A percentile compares a stretch with the other conserved stretches of the same genome.
phyloP scores from a whole-genome alignment of 2,329 filamentous ascomycete species.

The Colletotrichum cordylinicola region DNA sequence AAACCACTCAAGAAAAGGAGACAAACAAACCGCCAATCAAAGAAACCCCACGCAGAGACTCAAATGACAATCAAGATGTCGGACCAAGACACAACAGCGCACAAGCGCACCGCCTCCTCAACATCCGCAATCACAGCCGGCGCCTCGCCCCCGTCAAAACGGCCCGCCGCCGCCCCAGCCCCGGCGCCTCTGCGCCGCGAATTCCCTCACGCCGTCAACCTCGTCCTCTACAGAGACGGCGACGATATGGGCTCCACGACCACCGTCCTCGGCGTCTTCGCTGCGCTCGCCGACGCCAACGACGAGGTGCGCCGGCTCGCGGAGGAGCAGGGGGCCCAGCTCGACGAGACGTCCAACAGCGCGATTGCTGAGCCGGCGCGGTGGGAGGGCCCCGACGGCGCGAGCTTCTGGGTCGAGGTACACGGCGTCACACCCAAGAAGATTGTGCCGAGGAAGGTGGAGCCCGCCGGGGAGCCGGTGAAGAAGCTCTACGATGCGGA shows the following conservation, averaged over 20 bases:
- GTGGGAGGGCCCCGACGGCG: slow-evolving; percentile 41
- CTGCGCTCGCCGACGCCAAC: slow-evolving; percentile 40
- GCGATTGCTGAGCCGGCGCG: slow-evolving; percentile 33
- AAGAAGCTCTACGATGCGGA: slow-evolving; percentile 39
- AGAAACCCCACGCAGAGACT: background rate
- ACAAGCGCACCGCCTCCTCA: slow-evolving; percentile 19
- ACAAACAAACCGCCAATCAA: background rate
- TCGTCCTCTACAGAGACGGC: slow-evolving; percentile 37
- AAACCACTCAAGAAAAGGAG: background rate
- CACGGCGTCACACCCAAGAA: slow-evolving; percentile 32
- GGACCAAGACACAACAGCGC: slow-evolving; percentile 1
- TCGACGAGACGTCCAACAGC: background rate
- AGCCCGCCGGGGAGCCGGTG: slow-evolving; percentile 3
- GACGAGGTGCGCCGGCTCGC: slow-evolving; percentile 34
- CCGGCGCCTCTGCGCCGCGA: background rate
- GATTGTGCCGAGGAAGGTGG: slow-evolving; percentile 10
- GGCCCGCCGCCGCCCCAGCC: slow-evolving; percentile 42
- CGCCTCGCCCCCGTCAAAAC: slow-evolving; percentile 25
- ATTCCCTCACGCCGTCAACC: slow-evolving; percentile 30
- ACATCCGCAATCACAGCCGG: background rate
- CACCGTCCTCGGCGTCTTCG: slow-evolving; percentile 35
- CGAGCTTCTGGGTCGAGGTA: slow-evolving; percentile 41
- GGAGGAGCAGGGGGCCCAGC: slow-evolving; percentile 27
- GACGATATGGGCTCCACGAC: slow-evolving; percentile 19
- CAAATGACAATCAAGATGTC: slow-evolving; percentile 18